Percentiles rank a stretch among this genome's conserved stretches.
Conservation (phyloP, 2,329 filamentous ascomycete species). For the Xylariales sp. region DNA sequence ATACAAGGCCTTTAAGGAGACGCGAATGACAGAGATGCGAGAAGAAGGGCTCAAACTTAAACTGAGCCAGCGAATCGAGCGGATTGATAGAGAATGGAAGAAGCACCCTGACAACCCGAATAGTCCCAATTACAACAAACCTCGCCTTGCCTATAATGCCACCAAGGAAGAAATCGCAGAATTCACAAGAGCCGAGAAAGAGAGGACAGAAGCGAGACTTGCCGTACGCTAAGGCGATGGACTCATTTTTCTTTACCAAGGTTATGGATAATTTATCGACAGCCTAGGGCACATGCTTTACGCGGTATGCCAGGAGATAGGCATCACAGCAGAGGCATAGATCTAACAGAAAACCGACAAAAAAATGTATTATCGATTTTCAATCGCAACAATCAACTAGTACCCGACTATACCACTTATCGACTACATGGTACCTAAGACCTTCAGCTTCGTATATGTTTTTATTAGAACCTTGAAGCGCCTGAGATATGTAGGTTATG, state of each 20-base stretch:
- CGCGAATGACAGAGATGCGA: slow-evolving; percentile 86
- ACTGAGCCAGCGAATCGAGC: slow-evolving; percentile 84
- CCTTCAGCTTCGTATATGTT: not conserved
- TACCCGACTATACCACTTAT: not conserved
- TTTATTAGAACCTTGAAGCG: not conserved
- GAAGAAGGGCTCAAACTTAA: slow-evolving; percentile 80
- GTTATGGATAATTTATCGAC: not conserved
- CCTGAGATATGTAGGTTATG: too few relatives aligned
- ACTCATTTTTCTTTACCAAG: not conserved
- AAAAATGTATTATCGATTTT: not conserved
- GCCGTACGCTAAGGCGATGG: not conserved
- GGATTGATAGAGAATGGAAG: slow-evolving; percentile 91
- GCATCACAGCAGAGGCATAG: not conserved
- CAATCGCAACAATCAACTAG: not conserved
- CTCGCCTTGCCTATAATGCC: slow-evolving; percentile 77
- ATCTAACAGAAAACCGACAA: not conserved
- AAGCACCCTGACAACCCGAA: slow-evolving; percentile 90
- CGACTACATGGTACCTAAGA: not conserved
- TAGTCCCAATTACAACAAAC: slow-evolving; percentile 76
- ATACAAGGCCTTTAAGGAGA: slow-evolving; percentile 83
- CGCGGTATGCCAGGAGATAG: not conserved
- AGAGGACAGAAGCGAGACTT: slow-evolving; percentile 71
- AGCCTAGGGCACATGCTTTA: too few relatives aligned
- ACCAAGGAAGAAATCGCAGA: slow-evolving; percentile 79
- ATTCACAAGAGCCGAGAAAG: slow-evolving; percentile 73